Conservation (phyloP, 768 basidiomycete species). For the Agaricus subrufescens region DNA sequence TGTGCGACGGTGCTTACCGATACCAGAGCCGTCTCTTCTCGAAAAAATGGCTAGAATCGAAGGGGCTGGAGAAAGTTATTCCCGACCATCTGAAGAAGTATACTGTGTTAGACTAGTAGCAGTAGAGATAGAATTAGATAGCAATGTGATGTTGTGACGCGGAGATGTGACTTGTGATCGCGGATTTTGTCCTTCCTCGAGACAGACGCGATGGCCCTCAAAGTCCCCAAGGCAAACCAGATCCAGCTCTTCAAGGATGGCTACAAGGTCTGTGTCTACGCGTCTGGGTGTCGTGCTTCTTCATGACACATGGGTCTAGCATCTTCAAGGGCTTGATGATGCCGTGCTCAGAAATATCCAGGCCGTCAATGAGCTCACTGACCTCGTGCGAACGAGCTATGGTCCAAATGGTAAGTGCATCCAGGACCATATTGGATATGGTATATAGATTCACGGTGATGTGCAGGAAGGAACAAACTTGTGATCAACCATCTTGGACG, state of each 20-base stretch:
- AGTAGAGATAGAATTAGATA: no score
- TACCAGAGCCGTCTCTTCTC: slow-evolving; percentile 97
- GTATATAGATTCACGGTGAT: not conserved
- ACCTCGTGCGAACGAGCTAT: slow-evolving; percentile 94
- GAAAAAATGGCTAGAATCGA: slow-evolving; percentile 82
- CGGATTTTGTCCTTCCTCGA: no score
- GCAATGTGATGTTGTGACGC: not conserved
- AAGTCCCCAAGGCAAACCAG: slow-evolving; percentile 87
- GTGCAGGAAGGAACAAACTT: slow-evolving; percentile 88
- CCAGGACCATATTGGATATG: slow-evolving; percentile 3
- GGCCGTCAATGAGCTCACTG: slow-evolving; percentile 91
- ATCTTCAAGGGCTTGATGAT: slow-evolving; percentile 89
- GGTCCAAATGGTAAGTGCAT: slow-evolving; percentile 82
- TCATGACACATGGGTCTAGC: slow-evolving; percentile 25
- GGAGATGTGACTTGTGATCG: not conserved
- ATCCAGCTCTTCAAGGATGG: slow-evolving; percentile 96
- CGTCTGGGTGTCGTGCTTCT: not conserved
- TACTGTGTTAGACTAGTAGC: slow-evolving; percentile 66
- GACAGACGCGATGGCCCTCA: slow-evolving; percentile 68
- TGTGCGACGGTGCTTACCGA: slow-evolving; percentile 95
- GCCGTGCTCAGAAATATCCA: slow-evolving; percentile 96
- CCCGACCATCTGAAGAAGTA: slow-evolving; percentile 87
- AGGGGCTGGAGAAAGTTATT: slow-evolving; percentile 73
- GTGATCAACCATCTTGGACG: slow-evolving; percentile 95
- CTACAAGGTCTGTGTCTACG: slow-evolving; percentile 64